Evolutionary conservation across 2,329 filamentous ascomycete genomes (phyloP).

Genomic region (Colletotrichum tanaceti): DNA sequence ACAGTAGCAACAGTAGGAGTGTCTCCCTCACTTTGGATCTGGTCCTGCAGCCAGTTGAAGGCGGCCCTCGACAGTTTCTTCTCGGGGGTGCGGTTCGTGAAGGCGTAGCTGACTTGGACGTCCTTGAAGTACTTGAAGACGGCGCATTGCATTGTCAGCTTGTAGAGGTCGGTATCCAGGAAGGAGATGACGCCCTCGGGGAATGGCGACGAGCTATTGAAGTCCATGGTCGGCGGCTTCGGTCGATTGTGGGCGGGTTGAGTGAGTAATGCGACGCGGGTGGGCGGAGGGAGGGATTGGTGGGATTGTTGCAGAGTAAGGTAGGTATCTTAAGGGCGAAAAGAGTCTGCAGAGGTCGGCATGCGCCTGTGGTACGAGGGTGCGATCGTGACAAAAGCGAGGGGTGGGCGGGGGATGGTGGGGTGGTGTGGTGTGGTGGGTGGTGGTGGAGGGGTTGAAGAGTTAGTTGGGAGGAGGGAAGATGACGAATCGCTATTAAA

Average conservation of each 20-base stretch:
- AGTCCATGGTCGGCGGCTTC: conserved; percentile 62
- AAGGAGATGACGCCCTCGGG: conserved; percentile 85
- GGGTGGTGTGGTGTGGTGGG: too few relatives aligned
- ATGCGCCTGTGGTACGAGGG: conserved; percentile 12
- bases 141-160: conserved; percentile 98
- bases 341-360: conserved; percentile 33
- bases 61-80: conserved; percentile 89
- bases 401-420: conserved; percentile 1
- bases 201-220: conserved; percentile 73
- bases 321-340: too few relatives aligned
- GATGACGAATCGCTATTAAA: conserved; percentile 33
- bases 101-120: conserved; percentile 86
- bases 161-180: conserved; percentile 88
- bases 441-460: conserved; percentile 25
- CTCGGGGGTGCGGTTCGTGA: conserved; percentile 94
- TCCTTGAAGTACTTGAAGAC: conserved; percentile 92
- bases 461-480: conserved; percentile 8
- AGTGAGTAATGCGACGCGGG: conserved; percentile 11
- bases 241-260: background rate
- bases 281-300: background rate
- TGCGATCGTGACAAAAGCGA: conserved; percentile 36
- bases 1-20: background rate
- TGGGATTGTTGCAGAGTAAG: background rate
- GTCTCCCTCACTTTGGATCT: conserved; percentile 77
- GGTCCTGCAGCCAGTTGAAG: conserved; percentile 85